phyloP scores from a whole-genome alignment of 768 basidiomycete species.

The Podaxis mareebaensis region DNA sequence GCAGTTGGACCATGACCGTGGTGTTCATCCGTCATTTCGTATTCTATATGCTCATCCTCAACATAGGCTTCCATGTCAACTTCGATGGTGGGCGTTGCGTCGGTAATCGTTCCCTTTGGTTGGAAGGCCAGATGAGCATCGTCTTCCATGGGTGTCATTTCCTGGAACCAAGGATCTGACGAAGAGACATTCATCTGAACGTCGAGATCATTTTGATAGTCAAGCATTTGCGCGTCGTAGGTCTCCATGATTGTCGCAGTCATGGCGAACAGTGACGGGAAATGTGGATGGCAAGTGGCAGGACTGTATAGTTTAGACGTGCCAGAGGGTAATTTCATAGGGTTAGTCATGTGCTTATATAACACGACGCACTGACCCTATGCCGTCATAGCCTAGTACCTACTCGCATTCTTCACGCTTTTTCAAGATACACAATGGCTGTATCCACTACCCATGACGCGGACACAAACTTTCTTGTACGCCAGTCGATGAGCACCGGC shows the following conservation, averaged over 20 bases:
- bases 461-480: slow-evolving; percentile 67
- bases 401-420: not conserved
- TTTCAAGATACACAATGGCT: not conserved
- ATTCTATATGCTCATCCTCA: slow-evolving; percentile 20
- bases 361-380: slow-evolving; percentile 18
- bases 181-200: slow-evolving; percentile 20
- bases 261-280: slow-evolving; percentile 11
- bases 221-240: slow-evolving; percentile 20
- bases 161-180: slow-evolving; percentile 22
- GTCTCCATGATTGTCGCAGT: slow-evolving; percentile 16
- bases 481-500: slow-evolving; percentile 62
- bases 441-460: slow-evolving; percentile 40
- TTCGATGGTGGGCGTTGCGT: slow-evolving; percentile 15
- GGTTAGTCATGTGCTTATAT: slow-evolving; percentile 8
- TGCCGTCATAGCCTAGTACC: not conserved
- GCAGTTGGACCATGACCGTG: slow-evolving; percentile 12
- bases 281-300: slow-evolving; percentile 8
- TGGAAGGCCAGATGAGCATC: slow-evolving; percentile 14
- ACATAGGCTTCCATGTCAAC: slow-evolving; percentile 23
- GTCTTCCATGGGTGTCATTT: slow-evolving; percentile 21
- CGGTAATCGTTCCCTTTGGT: slow-evolving; percentile 1
- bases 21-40: slow-evolving; percentile 21
- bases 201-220: slow-evolving; percentile 20
- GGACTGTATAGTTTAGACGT: not conserved
- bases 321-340: not conserved